Conservation (phyloP, 768 basidiomycete genomes). For the Kwoniella botswanensis region DNA sequence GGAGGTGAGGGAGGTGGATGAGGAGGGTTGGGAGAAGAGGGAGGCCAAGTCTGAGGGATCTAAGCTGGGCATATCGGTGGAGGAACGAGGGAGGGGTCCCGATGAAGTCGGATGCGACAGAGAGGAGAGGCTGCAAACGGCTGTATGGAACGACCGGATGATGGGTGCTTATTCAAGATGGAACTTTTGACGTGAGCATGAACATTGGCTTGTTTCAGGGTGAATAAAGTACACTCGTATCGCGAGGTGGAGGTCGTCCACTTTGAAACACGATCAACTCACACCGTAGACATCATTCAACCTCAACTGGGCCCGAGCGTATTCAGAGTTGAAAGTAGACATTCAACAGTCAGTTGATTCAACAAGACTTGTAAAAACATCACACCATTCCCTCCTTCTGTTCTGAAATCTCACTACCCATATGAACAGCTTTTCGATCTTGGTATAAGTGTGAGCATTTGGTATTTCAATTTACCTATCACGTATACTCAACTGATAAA, state of each 20-base stretch:
- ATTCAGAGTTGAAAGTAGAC: too few relatives aligned
- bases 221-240: neutral
- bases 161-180: neutral
- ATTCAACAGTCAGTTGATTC: too few relatives aligned
- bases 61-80: conserved; percentile 9
- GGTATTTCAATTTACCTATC: too few relatives aligned
- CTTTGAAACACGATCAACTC: neutral
- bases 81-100: neutral
- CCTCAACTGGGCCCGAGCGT: neutral
- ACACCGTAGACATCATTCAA: neutral
- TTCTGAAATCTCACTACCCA: too few relatives aligned
- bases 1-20: conserved; percentile 9
- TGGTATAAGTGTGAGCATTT: too few relatives aligned
- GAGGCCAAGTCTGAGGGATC: conserved; percentile 7
- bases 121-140: neutral
- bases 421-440: too few relatives aligned
- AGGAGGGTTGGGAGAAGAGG: conserved; percentile 24
- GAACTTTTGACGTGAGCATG: neutral
- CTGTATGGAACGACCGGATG: neutral
- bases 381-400: too few relatives aligned
- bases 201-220: neutral
- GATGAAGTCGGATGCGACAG: neutral
- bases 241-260: conserved; percentile 16
- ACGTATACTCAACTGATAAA: too few relatives aligned
- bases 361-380: too few relatives aligned